phyloP scores from a whole-genome alignment of 1,284 basidiomycete genomes.

The Tremellales sp. region DNA sequence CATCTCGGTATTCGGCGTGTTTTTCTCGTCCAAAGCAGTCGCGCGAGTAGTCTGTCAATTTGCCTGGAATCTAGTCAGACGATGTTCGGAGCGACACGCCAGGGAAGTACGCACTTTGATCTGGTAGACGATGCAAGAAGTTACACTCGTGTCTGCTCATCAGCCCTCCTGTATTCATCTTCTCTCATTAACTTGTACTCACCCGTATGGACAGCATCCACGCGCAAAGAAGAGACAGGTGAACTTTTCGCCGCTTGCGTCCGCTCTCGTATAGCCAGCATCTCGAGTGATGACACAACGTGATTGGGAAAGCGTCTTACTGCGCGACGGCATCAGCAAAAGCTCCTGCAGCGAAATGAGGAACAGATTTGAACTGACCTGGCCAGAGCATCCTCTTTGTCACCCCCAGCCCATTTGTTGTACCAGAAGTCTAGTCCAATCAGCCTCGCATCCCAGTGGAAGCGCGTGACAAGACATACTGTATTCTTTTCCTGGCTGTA shows the following conservation, averaged over 20 bases:
- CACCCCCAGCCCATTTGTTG: slow-evolving; percentile 97
- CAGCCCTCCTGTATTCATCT: slow-evolving; percentile 1
- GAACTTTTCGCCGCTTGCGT: slow-evolving; percentile 85
- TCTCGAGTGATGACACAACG: slow-evolving; percentile 86
- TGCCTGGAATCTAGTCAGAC: slow-evolving; percentile 26
- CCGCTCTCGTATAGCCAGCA: slow-evolving; percentile 85
- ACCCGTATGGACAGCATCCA: slow-evolving; percentile 94
- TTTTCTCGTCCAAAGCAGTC: slow-evolving; percentile 98
- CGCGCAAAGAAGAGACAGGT: slow-evolving; percentile 93
- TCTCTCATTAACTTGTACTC: slow-evolving; percentile 13
- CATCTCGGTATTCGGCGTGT: slow-evolving; percentile 94
- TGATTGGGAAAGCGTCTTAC: slow-evolving; percentile 69
- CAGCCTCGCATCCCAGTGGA: slow-evolving; percentile 13
- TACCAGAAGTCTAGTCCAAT: slow-evolving; percentile 83
- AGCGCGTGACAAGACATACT: slow-evolving; percentile 57
- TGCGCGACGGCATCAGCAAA: too few species aligned
- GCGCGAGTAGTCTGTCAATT: slow-evolving; percentile 82
- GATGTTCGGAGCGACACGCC: not conserved
- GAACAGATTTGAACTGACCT: slow-evolving; percentile 57
- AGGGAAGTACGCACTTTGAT: slow-evolving; percentile 52
- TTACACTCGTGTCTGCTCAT: slow-evolving; percentile 76
- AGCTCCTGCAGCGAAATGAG: slow-evolving; percentile 1
- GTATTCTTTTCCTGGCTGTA: slow-evolving; percentile 91
- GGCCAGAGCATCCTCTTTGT: slow-evolving; percentile 87
- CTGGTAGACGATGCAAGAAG: slow-evolving; percentile 82